Evolutionary conservation across 2,329 filamentous ascomycete species (phyloP).

Genomic region (Tolypocladium pustulatum): DNA sequence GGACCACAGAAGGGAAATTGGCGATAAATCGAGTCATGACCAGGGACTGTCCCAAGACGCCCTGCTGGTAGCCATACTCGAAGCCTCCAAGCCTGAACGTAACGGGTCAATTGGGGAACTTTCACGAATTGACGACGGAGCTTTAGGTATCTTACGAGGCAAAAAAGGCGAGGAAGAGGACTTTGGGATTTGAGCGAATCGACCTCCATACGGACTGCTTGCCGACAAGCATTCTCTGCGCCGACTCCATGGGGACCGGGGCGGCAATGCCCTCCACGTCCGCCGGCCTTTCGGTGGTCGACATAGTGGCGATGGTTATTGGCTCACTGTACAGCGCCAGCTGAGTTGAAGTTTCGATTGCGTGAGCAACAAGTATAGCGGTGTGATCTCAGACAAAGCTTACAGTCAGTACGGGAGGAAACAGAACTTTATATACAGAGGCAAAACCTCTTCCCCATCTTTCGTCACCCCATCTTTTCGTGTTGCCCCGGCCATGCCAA

Average conservation of each 20-base stretch:
- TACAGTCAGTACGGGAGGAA: background rate
- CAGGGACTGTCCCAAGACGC: background rate
- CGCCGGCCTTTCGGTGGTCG: conserved; percentile 1
- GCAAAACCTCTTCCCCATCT: background rate
- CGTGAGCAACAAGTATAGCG: too few species aligned
- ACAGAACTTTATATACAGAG: background rate
- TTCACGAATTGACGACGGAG: background rate
- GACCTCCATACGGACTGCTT: conserved; percentile 10
- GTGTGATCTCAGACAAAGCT: background rate
- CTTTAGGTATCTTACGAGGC: background rate
- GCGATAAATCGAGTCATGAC: conserved; percentile 26
- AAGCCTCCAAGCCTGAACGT: background rate
- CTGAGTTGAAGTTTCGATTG: background rate
- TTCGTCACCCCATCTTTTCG: background rate
- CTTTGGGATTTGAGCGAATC: background rate
- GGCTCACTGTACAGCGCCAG: background rate
- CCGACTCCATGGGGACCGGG: conserved; percentile 7
- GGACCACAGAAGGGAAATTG: conserved; percentile 36
- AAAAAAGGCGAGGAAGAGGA: background rate
- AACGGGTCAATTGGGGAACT: background rate
- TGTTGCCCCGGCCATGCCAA: background rate
- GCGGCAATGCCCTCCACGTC: conserved; percentile 6
- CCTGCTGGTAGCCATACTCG: background rate
- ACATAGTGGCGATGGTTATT: background rate
- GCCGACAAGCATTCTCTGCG: conserved; percentile 5